Conservation (phyloP, 176 grass and related monocot species). For the Zoysia japonica region DNA sequence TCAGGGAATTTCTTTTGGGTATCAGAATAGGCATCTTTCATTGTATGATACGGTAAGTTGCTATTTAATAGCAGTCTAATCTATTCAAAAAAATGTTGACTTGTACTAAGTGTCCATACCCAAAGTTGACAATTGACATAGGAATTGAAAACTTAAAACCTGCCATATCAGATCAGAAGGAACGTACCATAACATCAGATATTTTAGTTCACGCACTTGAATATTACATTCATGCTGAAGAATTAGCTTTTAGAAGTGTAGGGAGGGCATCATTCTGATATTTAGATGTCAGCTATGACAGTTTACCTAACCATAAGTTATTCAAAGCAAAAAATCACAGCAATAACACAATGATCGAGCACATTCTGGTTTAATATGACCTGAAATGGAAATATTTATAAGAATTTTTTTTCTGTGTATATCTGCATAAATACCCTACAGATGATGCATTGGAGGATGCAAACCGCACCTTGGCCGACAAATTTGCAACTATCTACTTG, state of each 20-base stretch:
- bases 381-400: conserved; percentile 47
- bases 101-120: conserved; percentile 48
- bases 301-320: conserved; percentile 85
- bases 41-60: conserved; percentile 3
- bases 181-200: background rate
- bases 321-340: conserved; percentile 97
- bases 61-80: background rate
- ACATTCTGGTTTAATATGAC: conserved; percentile 91
- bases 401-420: too few relatives aligned
- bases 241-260: conserved; percentile 80
- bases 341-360: conserved; percentile 96
- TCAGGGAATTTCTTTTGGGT: too few relatives aligned
- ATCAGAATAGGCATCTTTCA: background rate
- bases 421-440: background rate
- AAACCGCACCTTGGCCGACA: conserved; percentile 72
- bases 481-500: conserved; percentile 54
- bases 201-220: conserved; percentile 11
- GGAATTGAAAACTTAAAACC: conserved; percentile 98
- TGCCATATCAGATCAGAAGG: conserved; percentile 46
- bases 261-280: conserved; percentile 91
- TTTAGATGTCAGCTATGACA: conserved; percentile 79
- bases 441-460: conserved; percentile 4
- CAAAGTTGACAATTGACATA: conserved; percentile 82
- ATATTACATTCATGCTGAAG: conserved; percentile 12
- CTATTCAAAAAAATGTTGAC: conserved; percentile 14